Conservation (phyloP, 306 rosid species). For the Senna tora region DNA sequence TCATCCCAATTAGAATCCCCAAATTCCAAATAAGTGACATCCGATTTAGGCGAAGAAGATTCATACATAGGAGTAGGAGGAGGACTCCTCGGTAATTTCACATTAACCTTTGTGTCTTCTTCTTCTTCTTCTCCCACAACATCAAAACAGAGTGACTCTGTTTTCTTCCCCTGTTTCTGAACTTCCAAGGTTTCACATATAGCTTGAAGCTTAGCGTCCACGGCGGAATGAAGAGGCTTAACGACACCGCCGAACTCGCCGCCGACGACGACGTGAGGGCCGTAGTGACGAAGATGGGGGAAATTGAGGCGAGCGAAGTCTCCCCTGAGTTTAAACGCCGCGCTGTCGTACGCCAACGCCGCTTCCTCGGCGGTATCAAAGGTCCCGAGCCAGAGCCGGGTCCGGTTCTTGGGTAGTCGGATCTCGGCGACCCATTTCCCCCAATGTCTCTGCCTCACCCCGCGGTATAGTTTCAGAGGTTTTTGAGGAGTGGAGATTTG, state of each 20-base stretch:
- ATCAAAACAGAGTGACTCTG: conserved; percentile 39
- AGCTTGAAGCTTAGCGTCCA: conserved; percentile 77
- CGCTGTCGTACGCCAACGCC: conserved; percentile 84
- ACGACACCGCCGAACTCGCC: conserved; percentile 61
- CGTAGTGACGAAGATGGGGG: conserved; percentile 61
- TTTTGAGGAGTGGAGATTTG: conserved; percentile 44
- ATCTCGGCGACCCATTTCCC: conserved; percentile 98
- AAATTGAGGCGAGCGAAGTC: conserved; percentile 83
- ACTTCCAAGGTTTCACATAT: conserved; percentile 66
- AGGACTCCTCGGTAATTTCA: background rate
- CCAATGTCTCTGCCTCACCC: conserved; percentile 95
- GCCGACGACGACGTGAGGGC: conserved; percentile 41
- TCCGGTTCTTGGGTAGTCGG: conserved; percentile 85
- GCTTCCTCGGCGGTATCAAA: conserved; percentile 91
- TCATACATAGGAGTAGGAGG: conserved; percentile 4
- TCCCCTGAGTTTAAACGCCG: conserved; percentile 87
- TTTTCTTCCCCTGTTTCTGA: conserved; percentile 52
- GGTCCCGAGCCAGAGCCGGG: conserved; percentile 95
- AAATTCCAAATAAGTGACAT: conserved; percentile 55
- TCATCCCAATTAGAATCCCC: conserved; percentile 55
- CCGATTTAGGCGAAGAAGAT: conserved; percentile 69
- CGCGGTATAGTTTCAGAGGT: conserved; percentile 71
- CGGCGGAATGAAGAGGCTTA: conserved; percentile 76
- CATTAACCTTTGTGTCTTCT: conserved; percentile 42
- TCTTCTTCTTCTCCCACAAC: no score